Evolutionary conservation across 2,329 filamentous ascomycete species (phyloP), one percentile per base, ranked within the genome.

Genomic region (Colletotrichum cuscutae): DNA sequence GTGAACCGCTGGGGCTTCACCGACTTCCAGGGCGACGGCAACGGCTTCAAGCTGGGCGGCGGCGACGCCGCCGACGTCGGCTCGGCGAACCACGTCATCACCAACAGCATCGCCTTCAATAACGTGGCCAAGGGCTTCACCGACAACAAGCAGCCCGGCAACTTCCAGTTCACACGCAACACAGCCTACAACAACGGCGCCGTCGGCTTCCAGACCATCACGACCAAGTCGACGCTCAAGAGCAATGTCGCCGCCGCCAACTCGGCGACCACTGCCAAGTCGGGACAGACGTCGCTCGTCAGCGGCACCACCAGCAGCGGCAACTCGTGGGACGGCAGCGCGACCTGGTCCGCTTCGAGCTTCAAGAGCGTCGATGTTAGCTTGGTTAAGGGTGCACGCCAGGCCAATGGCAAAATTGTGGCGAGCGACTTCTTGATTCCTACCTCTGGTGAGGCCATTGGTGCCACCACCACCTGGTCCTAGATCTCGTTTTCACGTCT

Each of bases 11-110:
- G 85, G 85, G 78, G 76, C 46, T 87, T 87, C 76, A 74, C 68
- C 9, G 69, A 80, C 22, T 87, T 86, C 68, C 77, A 82, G 26
- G 85, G 85, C 22, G 85, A 87, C 60, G 85, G 85, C 42, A 87
- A 87, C 75, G 84, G 85, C 19, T 86, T 86, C 82, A 86, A 87
- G 77, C 81, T 87, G 4, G 83, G 84, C 30, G 81, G 82, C 35
- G 78, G 78, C 57, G 78, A 82, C 57, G 80, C 79, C 3, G 81
- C 77, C 12, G 79, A 80, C 49, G 79, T 81, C 30, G 80, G 78
- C 13, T 77, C 84, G 0, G 84, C 84, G 0, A 80, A 84, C 77
- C 85, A 87, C 71, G 78, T 84, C 52, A 76, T 86, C 64, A 81
- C 79, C 60, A 87, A 87, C 79, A 83, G 78, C 74, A 85, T 86